Evolutionary conservation across 2,329 filamentous ascomycete genomes (phyloP).

Genomic region (Colletotrichum lentis): DNA sequence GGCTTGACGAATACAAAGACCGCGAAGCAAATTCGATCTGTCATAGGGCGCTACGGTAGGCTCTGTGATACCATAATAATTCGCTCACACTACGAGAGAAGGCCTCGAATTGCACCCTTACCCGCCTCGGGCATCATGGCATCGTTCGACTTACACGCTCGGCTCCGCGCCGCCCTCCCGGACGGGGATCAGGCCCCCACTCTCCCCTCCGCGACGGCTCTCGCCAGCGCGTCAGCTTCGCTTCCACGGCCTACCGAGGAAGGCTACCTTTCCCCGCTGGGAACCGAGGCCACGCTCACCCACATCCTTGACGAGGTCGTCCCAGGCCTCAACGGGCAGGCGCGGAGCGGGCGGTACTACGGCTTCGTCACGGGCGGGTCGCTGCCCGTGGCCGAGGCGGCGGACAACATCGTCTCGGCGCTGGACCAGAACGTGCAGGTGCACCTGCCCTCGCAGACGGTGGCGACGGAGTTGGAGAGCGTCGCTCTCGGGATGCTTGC

Average conservation of each 20-base stretch:
- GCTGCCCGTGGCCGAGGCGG: slow-evolving; percentile 80
- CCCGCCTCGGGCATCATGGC: neutral
- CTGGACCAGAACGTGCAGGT: slow-evolving; percentile 87
- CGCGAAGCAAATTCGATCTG: neutral
- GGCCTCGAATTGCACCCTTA: neutral
- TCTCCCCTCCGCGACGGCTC: slow-evolving; percentile 49
- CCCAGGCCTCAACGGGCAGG: slow-evolving; percentile 72
- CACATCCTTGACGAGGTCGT: slow-evolving; percentile 59
- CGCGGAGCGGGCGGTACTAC: slow-evolving; percentile 75
- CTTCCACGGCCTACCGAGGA: slow-evolving; percentile 48
- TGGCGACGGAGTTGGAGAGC: slow-evolving; percentile 80
- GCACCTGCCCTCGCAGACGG: slow-evolving; percentile 78
- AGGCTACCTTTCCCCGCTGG: slow-evolving; percentile 46
- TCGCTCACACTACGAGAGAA: no score
- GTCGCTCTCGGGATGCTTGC: slow-evolving; percentile 74
- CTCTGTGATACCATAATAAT: neutral
- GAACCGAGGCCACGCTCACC: slow-evolving; percentile 47
- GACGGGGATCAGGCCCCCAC: slow-evolving; percentile 43
- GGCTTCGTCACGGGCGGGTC: slow-evolving; percentile 88
- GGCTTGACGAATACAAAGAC: neutral
- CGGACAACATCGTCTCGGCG: slow-evolving; percentile 82
- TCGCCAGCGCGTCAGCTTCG: slow-evolving; percentile 51
- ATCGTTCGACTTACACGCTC: slow-evolving; percentile 27
- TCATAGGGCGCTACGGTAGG: neutral
- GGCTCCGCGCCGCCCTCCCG: slow-evolving; percentile 27